These are phyloP conservation scores for Barnettozyma pratensis DNA, from an alignment of 805 yeast genomes.

Conservation along the genomic window DNA sequence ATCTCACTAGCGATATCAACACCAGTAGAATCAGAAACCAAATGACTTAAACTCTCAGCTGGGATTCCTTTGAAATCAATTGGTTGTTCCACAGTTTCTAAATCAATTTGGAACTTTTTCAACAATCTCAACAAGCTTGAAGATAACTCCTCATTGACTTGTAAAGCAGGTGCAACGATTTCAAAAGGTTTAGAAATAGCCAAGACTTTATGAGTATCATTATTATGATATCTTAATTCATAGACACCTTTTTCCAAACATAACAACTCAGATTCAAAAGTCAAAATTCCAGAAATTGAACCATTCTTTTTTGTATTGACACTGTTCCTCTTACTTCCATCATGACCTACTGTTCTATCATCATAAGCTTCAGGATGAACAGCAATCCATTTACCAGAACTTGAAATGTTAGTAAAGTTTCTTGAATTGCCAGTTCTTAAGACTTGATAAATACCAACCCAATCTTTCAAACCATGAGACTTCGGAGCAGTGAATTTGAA, in stretches of 20 bases:
- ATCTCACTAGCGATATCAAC: conserved; percentile 32
- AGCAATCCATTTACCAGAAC: conserved; percentile 63
- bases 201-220: conserved; percentile 65
- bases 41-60: conserved; percentile 23
- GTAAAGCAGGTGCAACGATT: conserved; percentile 38
- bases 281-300: conserved; percentile 38
- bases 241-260: conserved; percentile 67
- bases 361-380: conserved; percentile 32
- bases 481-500: conserved; percentile 53
- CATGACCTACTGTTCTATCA: conserved; percentile 21
- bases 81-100: conserved; percentile 17
- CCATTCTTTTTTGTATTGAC: conserved; percentile 12
- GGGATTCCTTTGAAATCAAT: conserved; percentile 22
- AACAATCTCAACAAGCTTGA: conserved; percentile 24
- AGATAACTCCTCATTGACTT: conserved; percentile 28
- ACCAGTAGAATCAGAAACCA: conserved; percentile 29
- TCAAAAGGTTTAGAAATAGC: conserved; percentile 63
- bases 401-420: conserved; percentile 51
- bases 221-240: conserved; percentile 68
- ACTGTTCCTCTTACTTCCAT: conserved; percentile 5
- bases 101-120: conserved; percentile 16
- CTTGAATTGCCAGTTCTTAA: conserved; percentile 53
- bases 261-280: conserved; percentile 43
- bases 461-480: conserved; percentile 46
- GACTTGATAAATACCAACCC: conserved; percentile 74